Percentiles rank a stretch among this genome's conserved stretches.
These are phyloP conservation scores for Lipomyces yamanashiensis DNA, from an alignment of 805 yeast species.

Conservation along the genomic window DNA sequence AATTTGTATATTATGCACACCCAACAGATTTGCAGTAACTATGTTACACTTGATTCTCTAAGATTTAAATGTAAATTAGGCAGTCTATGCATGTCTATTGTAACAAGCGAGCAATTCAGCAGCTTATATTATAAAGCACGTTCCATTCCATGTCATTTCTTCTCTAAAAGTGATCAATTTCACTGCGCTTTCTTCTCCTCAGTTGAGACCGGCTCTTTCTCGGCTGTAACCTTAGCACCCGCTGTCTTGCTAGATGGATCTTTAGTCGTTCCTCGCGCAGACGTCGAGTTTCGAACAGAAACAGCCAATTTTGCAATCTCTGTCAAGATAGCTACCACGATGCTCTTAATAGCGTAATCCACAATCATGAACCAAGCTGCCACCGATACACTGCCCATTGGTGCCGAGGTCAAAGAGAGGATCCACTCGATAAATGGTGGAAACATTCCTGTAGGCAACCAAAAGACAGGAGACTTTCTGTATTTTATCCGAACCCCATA, in stretches of 20 bases:
- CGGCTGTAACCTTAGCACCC: not conserved
- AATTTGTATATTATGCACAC: slow-evolving; percentile 4
- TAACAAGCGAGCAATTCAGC: no score
- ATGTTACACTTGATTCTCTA: no score
- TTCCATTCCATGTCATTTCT: no score
- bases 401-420: slow-evolving; percentile 68
- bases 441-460: slow-evolving; percentile 60
- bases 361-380: slow-evolving; percentile 39
- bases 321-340: slow-evolving; percentile 13
- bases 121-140: no score
- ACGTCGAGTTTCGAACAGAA: not conserved
- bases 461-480: slow-evolving; percentile 60
- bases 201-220: not conserved
- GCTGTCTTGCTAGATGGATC: not conserved
- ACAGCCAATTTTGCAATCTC: not conserved
- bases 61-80: no score
- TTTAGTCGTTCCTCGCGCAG: not conserved
- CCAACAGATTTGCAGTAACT: no score
- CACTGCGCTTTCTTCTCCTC: slow-evolving; percentile 5
- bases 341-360: slow-evolving; percentile 32
- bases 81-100: no score
- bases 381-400: slow-evolving; percentile 42
- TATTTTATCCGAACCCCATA: slow-evolving; percentile 57
- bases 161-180: not conserved
- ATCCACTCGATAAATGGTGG: slow-evolving; percentile 62